Base-by-base conservation (phyloP, 225 moss, liverwort and hornwort genomes). In the Lunularia cruciata region DNA sequence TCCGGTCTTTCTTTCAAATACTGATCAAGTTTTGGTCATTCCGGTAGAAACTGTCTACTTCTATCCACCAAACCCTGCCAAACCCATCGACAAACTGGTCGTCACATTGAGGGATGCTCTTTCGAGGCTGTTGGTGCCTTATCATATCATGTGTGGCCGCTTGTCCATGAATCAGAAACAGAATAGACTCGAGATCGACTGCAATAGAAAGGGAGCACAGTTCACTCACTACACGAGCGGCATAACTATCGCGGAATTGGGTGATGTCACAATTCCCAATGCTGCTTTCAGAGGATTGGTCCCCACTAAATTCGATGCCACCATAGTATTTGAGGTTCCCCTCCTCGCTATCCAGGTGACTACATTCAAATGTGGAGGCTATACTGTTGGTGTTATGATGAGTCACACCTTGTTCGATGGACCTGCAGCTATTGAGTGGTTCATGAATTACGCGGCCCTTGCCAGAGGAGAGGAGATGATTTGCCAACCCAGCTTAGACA, bases 331-430 rank as follows among this genome's bases (percentile, higher is more conserved):
- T 15, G 85, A 89, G 63, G 58, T 85, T 15, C 89, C 89, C 10
- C 71, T 89, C 47, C 69, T 87, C 51, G 85, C 87, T 80, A 73
- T 89, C 12, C 89, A 89, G 79, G 79, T 86, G 63, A 90, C 90
- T 2, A 86, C 78, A 45, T 79, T 88, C 67, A 71, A 73, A 27
- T 84, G 86, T 40, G 90, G 90, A 2, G 88, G 81, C 0, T 86
- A 86, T 31, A 76, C 83, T 22, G 65, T 90, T 33, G 88, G 88
- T 12, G 88, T 88, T 63, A 88, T 84, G 18, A 90, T 86, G 88
- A 86, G 84, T 54, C 90, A 90, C 76, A 71, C 75, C 14, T 27
- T 83, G 19, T 88, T 84, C 83, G 90, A 90, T 37, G 90, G 90
- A 13, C 79, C 76, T 37, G 90, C 86, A 54, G 86, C 86, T n/a